Evolutionary conservation across 495 filamentous ascomycete genomes (phyloP).

Genomic region (Amphirosellinia nigrospora): DNA sequence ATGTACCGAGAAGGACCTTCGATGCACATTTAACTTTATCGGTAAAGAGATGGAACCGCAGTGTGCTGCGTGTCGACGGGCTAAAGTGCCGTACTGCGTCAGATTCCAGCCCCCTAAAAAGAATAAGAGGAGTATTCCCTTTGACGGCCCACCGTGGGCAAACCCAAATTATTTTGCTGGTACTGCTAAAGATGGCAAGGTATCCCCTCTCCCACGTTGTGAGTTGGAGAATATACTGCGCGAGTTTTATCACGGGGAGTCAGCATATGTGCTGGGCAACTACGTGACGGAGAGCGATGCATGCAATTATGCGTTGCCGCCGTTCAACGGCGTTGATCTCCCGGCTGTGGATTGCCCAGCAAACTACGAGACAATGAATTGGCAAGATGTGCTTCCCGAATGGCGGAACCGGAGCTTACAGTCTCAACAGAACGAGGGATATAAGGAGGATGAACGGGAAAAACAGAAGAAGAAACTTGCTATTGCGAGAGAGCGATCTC

Average conservation of each 20-base stretch:
- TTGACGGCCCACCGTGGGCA: conserved; percentile 31
- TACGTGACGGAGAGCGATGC: conserved; percentile 9
- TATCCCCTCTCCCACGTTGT: neutral
- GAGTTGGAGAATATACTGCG: conserved; percentile 27
- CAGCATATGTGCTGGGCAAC: conserved; percentile 20
- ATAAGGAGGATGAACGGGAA: neutral
- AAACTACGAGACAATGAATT: conserved; percentile 22
- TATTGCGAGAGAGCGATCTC: neutral
- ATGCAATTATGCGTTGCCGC: conserved; percentile 25
- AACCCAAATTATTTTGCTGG: conserved; percentile 35
- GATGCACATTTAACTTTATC: conserved; percentile 34
- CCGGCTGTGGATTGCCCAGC: conserved; percentile 10
- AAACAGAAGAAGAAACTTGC: neutral
- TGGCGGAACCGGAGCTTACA: conserved; percentile 26
- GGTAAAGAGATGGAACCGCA: conserved; percentile 24
- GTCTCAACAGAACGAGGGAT: neutral
- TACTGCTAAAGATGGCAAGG: neutral
- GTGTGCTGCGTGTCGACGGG: conserved; percentile 32
- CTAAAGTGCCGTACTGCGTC: conserved; percentile 24
- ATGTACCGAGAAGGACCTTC: conserved; percentile 34
- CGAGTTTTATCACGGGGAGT: conserved; percentile 24
- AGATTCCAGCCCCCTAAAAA: conserved; percentile 14
- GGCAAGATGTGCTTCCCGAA: conserved; percentile 27
- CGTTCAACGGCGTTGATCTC: conserved; percentile 29
- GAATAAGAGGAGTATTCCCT: neutral